Evolutionary conservation across 2,329 filamentous ascomycete species (phyloP).

Genomic region (Colletotrichum sidae): DNA sequence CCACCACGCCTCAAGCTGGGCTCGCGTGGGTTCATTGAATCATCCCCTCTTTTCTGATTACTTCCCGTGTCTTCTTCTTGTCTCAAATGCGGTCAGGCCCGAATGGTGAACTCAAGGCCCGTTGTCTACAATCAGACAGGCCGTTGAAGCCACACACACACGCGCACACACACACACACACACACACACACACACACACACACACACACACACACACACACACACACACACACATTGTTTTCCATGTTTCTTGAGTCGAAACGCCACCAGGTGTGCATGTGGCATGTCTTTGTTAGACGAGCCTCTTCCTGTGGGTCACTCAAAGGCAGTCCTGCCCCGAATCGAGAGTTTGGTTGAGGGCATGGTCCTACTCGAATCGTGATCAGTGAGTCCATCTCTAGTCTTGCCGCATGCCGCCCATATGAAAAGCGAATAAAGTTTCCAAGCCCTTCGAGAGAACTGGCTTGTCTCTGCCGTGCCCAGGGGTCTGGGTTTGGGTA

Average conservation of each 20-base stretch:
- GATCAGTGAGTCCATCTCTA: background rate
- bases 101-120: no score
- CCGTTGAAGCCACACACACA: background rate
- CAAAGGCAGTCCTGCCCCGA: background rate
- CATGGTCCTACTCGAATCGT: background rate
- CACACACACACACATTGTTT: background rate
- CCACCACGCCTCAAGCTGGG: no score
- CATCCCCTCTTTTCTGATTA: no score
- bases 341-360: background rate
- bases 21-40: no score
- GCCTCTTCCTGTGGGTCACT: background rate
- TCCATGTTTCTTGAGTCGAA: background rate
- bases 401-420: background rate
- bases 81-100: no score
- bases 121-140: background rate
- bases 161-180: background rate
- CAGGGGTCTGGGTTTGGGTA: conserved; percentile 11
- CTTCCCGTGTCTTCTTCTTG: no score
- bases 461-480: conserved; percentile 5
- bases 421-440: conserved; percentile 7
- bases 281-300: conserved; percentile 1
- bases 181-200: no score
- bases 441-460: conserved; percentile 18
- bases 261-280: background rate
- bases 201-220: background rate